Conservation (phyloP, 768 basidiomycete genomes). For the Suillus variegatus region DNA sequence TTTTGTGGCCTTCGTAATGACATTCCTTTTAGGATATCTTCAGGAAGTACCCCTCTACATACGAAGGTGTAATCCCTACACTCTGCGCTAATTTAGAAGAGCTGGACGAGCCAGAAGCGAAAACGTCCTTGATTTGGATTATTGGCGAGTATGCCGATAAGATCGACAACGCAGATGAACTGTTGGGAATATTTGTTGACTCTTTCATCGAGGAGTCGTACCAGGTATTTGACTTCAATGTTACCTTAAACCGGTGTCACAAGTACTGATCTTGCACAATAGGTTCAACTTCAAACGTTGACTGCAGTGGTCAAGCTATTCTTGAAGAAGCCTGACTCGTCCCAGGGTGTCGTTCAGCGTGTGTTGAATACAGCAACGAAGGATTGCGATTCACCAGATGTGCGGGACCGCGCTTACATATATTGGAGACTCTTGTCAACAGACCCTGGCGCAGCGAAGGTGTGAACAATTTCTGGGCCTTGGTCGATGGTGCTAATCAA, state of each 20-base stretch:
- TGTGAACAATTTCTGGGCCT: slow-evolving; percentile 26
- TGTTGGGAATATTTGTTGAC: slow-evolving; percentile 88
- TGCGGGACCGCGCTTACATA: slow-evolving; percentile 95
- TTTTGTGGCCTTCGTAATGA: slow-evolving; percentile 1
- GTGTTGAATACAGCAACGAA: slow-evolving; percentile 94
- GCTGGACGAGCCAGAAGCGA: slow-evolving; percentile 97
- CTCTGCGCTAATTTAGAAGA: slow-evolving; percentile 95
- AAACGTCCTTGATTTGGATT: slow-evolving; percentile 98
- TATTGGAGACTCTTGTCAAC: slow-evolving; percentile 96
- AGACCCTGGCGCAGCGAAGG: slow-evolving; percentile 95
- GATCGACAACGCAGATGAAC: slow-evolving; percentile 95
- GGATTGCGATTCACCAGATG: slow-evolving; percentile 95
- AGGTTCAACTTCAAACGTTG: slow-evolving; percentile 80
- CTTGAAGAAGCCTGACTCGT: slow-evolving; percentile 90
- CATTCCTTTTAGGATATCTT: slow-evolving; percentile 79
- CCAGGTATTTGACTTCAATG: slow-evolving; percentile 50
- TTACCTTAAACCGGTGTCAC: not conserved
- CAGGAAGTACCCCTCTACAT: slow-evolving; percentile 93
- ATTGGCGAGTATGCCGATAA: slow-evolving; percentile 98
- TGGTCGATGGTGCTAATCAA: slow-evolving; percentile 6
- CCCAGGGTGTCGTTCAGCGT: slow-evolving; percentile 90
- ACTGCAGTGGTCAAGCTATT: slow-evolving; percentile 98
- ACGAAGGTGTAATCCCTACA: slow-evolving; percentile 96
- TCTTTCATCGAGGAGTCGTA: slow-evolving; percentile 93
- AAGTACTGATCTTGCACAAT: slow-evolving; percentile 1